A percentile compares a stretch with the other conserved stretches of the same genome.
phyloP scores from a whole-genome alignment of 306 rosid genomes.

The Ceratonia siliqua region DNA sequence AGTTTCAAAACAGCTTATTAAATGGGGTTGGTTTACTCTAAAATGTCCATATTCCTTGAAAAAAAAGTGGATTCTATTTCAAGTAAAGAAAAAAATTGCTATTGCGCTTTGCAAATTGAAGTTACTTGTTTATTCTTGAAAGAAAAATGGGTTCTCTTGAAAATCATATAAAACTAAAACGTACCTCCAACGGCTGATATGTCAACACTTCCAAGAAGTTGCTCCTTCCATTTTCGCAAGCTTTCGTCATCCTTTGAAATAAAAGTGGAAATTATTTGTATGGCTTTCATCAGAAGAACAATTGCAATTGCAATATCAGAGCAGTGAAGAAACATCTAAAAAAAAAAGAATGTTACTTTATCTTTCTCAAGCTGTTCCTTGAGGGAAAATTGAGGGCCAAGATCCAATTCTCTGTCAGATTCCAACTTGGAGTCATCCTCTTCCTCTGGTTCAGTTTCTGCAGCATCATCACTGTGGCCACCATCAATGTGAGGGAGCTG shows the following conservation, averaged over 20 bases:
- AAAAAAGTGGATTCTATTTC: too few species aligned
- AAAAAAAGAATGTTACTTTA: constrained; percentile 46
- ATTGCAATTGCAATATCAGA: neutral
- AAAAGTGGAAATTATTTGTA: neutral
- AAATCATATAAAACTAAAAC: neutral
- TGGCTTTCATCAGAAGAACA: neutral
- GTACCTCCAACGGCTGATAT: constrained; percentile 63
- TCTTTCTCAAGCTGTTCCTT: constrained; percentile 94
- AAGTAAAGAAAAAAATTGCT: neutral
- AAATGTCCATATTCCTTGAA: neutral
- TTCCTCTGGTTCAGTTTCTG: constrained; percentile 43
- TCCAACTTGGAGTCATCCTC: constrained; percentile 57
- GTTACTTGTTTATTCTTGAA: neutral
- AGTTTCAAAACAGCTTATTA: constrained; percentile 18
- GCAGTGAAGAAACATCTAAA: constrained; percentile 2
- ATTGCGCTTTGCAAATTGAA: neutral
- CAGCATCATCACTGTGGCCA: constrained; percentile 17
- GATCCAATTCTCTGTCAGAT: constrained; percentile 48
- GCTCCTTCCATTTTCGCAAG: constrained; percentile 74
- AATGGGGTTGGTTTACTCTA: neutral
- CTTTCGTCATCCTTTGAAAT: constrained; percentile 60
- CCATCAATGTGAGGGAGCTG: constrained; percentile 28
- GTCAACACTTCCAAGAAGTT: constrained; percentile 67
- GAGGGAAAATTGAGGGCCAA: constrained; percentile 86
- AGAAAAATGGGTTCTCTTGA: neutral